phyloP scores from a whole-genome alignment of 352 stramenopile species.

The Globisporangium solare region DNA sequence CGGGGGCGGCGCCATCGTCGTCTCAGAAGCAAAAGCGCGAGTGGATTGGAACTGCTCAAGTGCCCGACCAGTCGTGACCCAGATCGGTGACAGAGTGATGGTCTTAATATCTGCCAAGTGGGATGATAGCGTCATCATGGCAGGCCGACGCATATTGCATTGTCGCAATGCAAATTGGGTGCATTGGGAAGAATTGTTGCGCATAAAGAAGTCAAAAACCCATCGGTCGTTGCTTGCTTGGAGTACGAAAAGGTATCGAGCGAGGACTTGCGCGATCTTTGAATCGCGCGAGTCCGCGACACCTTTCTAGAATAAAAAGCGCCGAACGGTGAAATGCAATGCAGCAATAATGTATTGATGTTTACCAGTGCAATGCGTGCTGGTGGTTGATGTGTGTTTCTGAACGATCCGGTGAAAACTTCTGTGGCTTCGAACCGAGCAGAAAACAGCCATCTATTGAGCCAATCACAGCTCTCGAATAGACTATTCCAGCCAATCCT shows the following conservation, averaged over 20 bases:
- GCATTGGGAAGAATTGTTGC: too few species aligned
- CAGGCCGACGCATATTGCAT: too few species aligned
- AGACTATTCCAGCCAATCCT: not conserved
- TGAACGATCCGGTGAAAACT: not conserved
- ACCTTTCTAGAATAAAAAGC: too few species aligned
- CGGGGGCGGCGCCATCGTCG: not conserved
- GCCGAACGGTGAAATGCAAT: too few species aligned
- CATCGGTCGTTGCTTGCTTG: too few species aligned
- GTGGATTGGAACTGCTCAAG: not conserved
- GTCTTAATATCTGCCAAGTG: not conserved
- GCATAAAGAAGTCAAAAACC: too few species aligned
- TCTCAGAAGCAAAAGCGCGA: not conserved
- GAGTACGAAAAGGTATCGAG: too few species aligned
- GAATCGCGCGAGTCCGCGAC: too few species aligned
- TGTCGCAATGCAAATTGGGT: too few species aligned
- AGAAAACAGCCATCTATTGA: not conserved
- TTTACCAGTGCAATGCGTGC: too few species aligned
- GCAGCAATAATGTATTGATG: too few species aligned
- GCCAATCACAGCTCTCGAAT: not conserved
- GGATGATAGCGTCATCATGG: not conserved
- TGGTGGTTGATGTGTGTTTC: not conserved
- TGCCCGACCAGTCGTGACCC: slow-evolving; percentile 9
- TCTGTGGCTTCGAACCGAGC: not conserved
- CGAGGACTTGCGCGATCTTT: too few species aligned
- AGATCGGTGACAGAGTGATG: slow-evolving; percentile 6